These are phyloP conservation scores for Micromonas commoda DNA, from an alignment of 139 green algal genomes.

Conservation along the genomic window DNA sequence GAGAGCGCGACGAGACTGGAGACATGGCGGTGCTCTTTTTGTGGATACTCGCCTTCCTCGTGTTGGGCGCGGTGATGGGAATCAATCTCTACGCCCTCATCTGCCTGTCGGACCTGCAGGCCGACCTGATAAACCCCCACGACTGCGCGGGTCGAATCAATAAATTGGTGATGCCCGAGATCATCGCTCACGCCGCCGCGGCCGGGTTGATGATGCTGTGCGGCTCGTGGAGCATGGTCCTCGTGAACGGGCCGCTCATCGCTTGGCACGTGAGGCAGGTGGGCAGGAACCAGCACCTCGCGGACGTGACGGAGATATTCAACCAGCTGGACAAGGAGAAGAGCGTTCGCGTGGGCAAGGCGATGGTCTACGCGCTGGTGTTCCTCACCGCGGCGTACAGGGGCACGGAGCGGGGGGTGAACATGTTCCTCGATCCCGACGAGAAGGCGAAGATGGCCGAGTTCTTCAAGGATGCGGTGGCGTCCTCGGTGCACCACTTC, in stretches of 20 bases:
- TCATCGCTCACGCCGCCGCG: slow-evolving; percentile 19
- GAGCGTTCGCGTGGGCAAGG: slow-evolving; percentile 32
- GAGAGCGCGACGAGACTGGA: background rate
- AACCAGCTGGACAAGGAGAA: slow-evolving; percentile 33
- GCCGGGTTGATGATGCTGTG: slow-evolving; percentile 7
- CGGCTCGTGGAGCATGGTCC: slow-evolving; percentile 26
- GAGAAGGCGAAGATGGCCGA: background rate
- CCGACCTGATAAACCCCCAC: slow-evolving; percentile 13
- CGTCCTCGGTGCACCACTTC: background rate
- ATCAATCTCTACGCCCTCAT: background rate
- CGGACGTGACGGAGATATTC: slow-evolving; percentile 46
- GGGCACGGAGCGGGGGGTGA: background rate
- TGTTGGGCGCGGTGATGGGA: background rate
- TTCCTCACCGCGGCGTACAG: slow-evolving; percentile 36
- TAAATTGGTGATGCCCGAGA: background rate
- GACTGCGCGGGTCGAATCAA: background rate
- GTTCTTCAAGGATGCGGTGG: background rate
- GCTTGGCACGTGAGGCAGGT: slow-evolving; percentile 35
- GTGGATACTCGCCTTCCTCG: background rate
- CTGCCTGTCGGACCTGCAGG: background rate
- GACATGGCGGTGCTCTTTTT: background rate
- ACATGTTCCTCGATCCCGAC: background rate
- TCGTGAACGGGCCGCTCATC: slow-evolving; percentile 41
- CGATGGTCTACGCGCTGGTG: slow-evolving; percentile 34
- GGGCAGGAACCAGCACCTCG: slow-evolving; percentile 24